phyloP scores from a whole-genome alignment of 306 rosid species.

The Quercus alba region DNA sequence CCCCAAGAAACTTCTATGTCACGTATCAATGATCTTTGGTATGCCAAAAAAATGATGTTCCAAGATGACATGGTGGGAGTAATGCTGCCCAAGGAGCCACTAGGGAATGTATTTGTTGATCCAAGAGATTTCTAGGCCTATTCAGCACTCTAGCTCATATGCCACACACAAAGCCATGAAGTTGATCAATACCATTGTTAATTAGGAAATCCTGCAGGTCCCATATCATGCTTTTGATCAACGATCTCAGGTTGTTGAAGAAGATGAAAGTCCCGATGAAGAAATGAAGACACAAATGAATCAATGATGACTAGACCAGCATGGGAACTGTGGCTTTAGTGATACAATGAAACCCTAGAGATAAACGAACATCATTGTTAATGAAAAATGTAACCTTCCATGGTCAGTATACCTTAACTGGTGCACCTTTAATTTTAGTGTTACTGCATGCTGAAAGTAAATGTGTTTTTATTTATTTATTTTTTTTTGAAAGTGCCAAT shows the following conservation, averaged over 20 bases:
- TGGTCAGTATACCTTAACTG: neutral
- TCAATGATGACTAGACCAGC: neutral
- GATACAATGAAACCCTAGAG: neutral
- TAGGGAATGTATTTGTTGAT: constrained; percentile 64
- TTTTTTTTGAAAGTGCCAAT: too few relatives aligned
- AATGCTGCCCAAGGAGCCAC: constrained; percentile 34
- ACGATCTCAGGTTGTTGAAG: neutral
- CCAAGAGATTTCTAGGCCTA: constrained; percentile 65
- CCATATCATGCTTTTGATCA: neutral
- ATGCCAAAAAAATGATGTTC: constrained; percentile 37
- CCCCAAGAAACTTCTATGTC: constrained; percentile 51
- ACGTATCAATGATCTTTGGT: constrained; percentile 62
- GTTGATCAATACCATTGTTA: neutral
- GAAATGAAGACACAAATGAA: neutral
- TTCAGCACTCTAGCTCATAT: neutral
- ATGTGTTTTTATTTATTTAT: neutral
- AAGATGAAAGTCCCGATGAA: neutral
- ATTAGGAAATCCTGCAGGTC: neutral
- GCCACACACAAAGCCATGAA: too few relatives aligned
- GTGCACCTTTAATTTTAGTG: neutral
- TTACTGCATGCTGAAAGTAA: neutral
- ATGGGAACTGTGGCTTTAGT: neutral
- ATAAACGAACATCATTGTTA: neutral
- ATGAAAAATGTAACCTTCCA: neutral
- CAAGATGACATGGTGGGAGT: constrained; percentile 31